Percentiles rank a stretch among this genome's conserved stretches.
phyloP scores from a whole-genome alignment of 2,329 filamentous ascomycete species.

The Botrytis galanthina region DNA sequence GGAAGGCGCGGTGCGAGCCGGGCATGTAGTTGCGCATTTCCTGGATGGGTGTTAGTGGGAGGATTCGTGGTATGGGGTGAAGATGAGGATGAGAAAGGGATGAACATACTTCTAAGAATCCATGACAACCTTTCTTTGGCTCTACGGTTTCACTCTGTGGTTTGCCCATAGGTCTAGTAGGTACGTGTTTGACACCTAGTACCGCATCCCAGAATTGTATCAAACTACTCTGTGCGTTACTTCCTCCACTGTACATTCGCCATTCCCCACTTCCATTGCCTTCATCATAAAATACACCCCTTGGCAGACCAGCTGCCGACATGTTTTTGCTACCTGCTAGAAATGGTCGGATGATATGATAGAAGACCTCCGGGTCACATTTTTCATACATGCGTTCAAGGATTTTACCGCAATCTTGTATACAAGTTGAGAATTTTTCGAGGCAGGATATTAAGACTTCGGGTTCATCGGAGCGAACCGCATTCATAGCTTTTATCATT shows the following conservation, averaged over 20 bases:
- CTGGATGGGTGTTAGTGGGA: slow-evolving; percentile 29
- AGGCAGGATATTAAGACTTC: slow-evolving; percentile 61
- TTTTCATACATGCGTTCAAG: slow-evolving; percentile 84
- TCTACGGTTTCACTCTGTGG: slow-evolving; percentile 29
- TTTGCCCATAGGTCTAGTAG: slow-evolving; percentile 35
- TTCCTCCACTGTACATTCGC: slow-evolving; percentile 80
- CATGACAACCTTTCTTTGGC: slow-evolving; percentile 24
- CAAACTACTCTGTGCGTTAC: slow-evolving; percentile 88
- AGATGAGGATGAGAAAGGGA: neutral
- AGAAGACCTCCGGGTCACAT: slow-evolving; percentile 85
- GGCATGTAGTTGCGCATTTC: slow-evolving; percentile 92
- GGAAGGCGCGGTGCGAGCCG: slow-evolving; percentile 73
- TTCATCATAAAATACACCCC: slow-evolving; percentile 81
- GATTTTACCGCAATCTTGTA: slow-evolving; percentile 65
- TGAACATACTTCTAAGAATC: slow-evolving; percentile 29
- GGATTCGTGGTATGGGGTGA: neutral
- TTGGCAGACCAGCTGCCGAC: slow-evolving; percentile 76
- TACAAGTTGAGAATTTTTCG: slow-evolving; percentile 60
- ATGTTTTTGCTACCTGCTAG: slow-evolving; percentile 92
- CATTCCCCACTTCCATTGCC: slow-evolving; percentile 65
- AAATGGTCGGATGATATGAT: slow-evolving; percentile 83
- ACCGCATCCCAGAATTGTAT: slow-evolving; percentile 92
- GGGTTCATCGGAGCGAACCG: slow-evolving; percentile 61
- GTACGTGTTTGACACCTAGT: slow-evolving; percentile 73
- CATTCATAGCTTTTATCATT: slow-evolving; percentile 74